Evolutionary conservation across 176 grass and related monocot species (phyloP).

Genomic region (Zoysia japonica): DNA sequence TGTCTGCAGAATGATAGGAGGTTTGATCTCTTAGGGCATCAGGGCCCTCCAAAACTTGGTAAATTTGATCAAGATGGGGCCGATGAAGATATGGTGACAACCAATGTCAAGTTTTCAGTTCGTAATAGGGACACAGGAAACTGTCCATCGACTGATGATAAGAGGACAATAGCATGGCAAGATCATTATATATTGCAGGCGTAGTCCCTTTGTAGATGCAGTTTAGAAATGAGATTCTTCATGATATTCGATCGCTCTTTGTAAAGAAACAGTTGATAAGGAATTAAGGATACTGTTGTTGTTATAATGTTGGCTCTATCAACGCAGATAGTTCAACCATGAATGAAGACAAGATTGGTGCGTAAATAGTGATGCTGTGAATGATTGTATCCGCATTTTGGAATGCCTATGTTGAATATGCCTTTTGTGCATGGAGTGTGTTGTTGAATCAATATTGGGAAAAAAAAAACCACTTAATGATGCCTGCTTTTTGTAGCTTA

Average conservation of each 20-base stretch:
- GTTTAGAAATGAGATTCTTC: not conserved
- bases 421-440: not conserved
- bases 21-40: conserved; percentile 29
- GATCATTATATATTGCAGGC: conserved; percentile 61
- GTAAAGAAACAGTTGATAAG: conserved; percentile 41
- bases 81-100: conserved; percentile 45
- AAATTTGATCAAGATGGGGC: conserved; percentile 11
- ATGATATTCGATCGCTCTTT: conserved; percentile 20
- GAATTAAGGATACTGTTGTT: conserved; percentile 18
- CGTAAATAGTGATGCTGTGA: conserved; percentile 4
- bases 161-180: conserved; percentile 72
- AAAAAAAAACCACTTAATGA: not conserved
- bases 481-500: not conserved
- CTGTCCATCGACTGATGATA: conserved; percentile 48
- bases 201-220: conserved; percentile 27
- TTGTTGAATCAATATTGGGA: not conserved
- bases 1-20: conserved; percentile 51
- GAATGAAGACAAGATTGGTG: not conserved
- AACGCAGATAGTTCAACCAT: conserved; percentile 7
- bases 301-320: not conserved
- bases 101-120: conserved; percentile 33
- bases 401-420: not conserved
- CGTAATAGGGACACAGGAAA: conserved; percentile 65
- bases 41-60: conserved; percentile 12
- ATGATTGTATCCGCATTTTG: not conserved